Conservation (phyloP, 1,284 basidiomycete genomes). For the Chalciporus sp. region DNA sequence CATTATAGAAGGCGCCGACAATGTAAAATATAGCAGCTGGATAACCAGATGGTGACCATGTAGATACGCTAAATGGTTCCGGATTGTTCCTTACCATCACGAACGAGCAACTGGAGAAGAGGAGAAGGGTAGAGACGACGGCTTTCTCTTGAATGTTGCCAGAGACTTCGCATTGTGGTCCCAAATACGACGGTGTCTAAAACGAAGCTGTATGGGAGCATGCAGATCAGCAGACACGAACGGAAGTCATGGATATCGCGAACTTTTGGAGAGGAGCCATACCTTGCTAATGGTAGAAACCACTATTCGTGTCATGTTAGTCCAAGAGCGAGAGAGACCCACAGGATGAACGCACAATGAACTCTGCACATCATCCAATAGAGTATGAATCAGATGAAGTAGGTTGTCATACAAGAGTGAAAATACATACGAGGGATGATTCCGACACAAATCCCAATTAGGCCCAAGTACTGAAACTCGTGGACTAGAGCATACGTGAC, state of each 20-base stretch:
- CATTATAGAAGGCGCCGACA: constrained; percentile 4
- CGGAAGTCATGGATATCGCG: too few relatives aligned
- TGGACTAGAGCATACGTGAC: not conserved
- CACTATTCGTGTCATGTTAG: not conserved
- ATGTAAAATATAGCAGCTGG: constrained; percentile 11
- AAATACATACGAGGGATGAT: not conserved
- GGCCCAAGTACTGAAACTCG: not conserved
- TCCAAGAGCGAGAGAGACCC: not conserved
- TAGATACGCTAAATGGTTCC: not conserved
- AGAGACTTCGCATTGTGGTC: constrained; percentile 10
- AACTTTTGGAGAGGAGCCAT: not conserved
- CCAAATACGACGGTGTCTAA: constrained; percentile 7
- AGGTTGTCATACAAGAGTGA: not conserved
- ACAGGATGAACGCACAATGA: not conserved
- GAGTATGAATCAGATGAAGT: not conserved
- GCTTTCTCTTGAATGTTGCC: constrained; percentile 2
- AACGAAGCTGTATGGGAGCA: not conserved
- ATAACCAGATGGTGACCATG: not conserved
- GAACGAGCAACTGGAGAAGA: constrained; percentile 3
- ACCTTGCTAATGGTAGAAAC: not conserved
- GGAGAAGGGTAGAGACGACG: constrained; percentile 5
- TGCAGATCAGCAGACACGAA: not conserved
- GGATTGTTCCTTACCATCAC: constrained; percentile 8
- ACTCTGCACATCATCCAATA: not conserved
- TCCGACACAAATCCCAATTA: constrained; percentile 3